Conservation (phyloP, 305 asterid species). For the Rubia peregrina region DNA sequence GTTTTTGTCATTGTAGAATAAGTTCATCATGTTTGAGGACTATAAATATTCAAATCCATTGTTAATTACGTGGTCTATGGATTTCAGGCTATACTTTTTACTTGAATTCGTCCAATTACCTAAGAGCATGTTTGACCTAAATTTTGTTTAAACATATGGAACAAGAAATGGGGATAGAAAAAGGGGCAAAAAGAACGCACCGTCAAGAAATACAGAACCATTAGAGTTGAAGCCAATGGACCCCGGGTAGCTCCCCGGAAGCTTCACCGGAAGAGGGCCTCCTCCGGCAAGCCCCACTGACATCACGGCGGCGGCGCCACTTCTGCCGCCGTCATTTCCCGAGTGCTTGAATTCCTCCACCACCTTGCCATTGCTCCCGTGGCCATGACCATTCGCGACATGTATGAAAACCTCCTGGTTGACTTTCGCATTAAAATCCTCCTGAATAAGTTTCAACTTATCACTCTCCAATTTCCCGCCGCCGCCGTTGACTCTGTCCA, state of each 20-base stretch:
- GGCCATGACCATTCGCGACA: constrained; percentile 26
- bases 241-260: constrained; percentile 66
- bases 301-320: constrained; percentile 22
- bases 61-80: too few relatives aligned
- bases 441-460: constrained; percentile 50
- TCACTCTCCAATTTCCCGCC: constrained; percentile 46
- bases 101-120: too few relatives aligned
- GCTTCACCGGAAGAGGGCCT: constrained; percentile 35
- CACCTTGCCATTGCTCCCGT: constrained; percentile 25
- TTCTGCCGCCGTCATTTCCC: constrained; percentile 20
- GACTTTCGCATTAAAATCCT: constrained; percentile 44
- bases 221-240: constrained; percentile 64
- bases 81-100: too few relatives aligned
- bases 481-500: constrained; percentile 16
- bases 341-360: constrained; percentile 29
- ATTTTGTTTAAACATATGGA: not conserved
- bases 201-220: constrained; percentile 63
- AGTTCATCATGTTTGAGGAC: too few relatives aligned
- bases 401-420: constrained; percentile 25
- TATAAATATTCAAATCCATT: too few relatives aligned
- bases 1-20: too few relatives aligned
- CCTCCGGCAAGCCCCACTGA: constrained; percentile 53
- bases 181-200: constrained; percentile 24
- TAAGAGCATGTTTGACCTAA: not conserved
- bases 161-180: not conserved